Conservation (phyloP, 164 flowering plant genomes). For the Amborella trichopoda region DNA sequence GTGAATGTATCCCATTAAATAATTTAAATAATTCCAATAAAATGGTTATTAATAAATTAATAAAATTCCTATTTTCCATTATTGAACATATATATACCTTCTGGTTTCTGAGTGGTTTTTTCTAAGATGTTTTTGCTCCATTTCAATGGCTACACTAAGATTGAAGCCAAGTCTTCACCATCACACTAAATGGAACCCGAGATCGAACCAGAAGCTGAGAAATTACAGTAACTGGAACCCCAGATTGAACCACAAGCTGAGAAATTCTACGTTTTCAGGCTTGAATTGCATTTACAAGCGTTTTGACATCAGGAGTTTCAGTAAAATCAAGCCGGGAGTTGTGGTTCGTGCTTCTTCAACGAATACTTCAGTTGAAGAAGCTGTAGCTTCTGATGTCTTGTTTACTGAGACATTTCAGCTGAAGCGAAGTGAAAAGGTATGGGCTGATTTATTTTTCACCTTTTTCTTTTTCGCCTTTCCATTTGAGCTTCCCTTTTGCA, state of each 20-base stretch:
- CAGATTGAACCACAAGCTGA: constrained; percentile 13
- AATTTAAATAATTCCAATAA: no score
- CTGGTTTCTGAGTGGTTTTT: background rate
- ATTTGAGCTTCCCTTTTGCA: background rate
- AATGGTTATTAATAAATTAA: no score
- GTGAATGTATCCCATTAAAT: no score
- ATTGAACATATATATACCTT: no score
- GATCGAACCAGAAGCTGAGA: constrained; percentile 7
- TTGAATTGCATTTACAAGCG: no score
- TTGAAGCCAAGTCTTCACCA: constrained; percentile 25
- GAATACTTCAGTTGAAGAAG: constrained; percentile 22
- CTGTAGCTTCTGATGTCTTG: constrained; percentile 21
- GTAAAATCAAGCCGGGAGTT: constrained; percentile 16
- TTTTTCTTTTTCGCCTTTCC: background rate
- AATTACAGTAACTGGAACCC: constrained; percentile 3
- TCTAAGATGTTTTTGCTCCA: no score
- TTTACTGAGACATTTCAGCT: constrained; percentile 41
- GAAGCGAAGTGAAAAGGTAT: constrained; percentile 39
- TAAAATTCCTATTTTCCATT: no score
- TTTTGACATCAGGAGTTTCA: no score
- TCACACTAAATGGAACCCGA: constrained; percentile 11
- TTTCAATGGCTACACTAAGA: constrained; percentile 26
- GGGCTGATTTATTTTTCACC: background rate
- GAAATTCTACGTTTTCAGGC: constrained; percentile 11
- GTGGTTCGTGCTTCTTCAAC: constrained; percentile 22